Evolutionary conservation across 2,329 filamentous ascomycete species (phyloP).

Genomic region (Remersonia thermophila): DNA sequence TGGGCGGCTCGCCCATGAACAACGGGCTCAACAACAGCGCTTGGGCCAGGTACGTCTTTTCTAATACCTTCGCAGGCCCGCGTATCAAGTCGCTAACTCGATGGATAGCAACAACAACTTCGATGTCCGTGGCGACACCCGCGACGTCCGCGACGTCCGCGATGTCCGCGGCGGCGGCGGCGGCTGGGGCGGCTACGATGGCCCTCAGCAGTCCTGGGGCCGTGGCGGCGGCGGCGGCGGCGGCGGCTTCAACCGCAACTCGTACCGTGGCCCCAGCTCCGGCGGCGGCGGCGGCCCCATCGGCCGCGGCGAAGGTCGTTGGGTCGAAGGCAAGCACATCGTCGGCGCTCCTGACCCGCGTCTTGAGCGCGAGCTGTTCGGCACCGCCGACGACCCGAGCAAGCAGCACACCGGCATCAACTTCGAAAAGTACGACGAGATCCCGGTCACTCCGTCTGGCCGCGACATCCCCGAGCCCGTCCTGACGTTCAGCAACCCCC

Average conservation of each 20-base stretch:
- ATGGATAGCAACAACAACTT: conserved; percentile 35
- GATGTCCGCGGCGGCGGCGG: conserved; percentile 10
- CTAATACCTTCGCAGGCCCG: conserved; percentile 1
- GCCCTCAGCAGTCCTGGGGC: conserved; percentile 5
- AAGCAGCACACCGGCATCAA: conserved; percentile 99
- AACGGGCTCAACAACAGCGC: conserved; percentile 50
- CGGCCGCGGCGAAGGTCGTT: conserved; percentile 88
- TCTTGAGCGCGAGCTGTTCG: conserved; percentile 91
- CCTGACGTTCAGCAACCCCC: conserved; percentile 81
- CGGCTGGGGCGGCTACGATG: conserved; percentile 6
- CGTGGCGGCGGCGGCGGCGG: conserved; percentile 17
- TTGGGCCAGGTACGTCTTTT: conserved; percentile 45
- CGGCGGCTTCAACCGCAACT: conserved; percentile 47
- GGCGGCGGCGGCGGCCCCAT: conserved; percentile 47
- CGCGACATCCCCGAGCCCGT: conserved; percentile 88
- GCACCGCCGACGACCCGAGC: conserved; percentile 74
- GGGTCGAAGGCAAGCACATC: conserved; percentile 94
- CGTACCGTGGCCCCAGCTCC: conserved; percentile 44
- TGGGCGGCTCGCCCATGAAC: conserved; percentile 13
- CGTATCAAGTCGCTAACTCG: not conserved
- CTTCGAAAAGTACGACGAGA: conserved; percentile 99
- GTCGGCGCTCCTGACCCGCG: conserved; percentile 79
- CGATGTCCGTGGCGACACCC: conserved; percentile 23
- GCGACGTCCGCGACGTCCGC: conserved; percentile 8
- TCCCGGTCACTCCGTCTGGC: conserved; percentile 93